These are phyloP conservation scores for Cutaneotrichosporon sp. DNA, from an alignment of 1,284 basidiomycete species.

Conservation along the genomic window DNA sequence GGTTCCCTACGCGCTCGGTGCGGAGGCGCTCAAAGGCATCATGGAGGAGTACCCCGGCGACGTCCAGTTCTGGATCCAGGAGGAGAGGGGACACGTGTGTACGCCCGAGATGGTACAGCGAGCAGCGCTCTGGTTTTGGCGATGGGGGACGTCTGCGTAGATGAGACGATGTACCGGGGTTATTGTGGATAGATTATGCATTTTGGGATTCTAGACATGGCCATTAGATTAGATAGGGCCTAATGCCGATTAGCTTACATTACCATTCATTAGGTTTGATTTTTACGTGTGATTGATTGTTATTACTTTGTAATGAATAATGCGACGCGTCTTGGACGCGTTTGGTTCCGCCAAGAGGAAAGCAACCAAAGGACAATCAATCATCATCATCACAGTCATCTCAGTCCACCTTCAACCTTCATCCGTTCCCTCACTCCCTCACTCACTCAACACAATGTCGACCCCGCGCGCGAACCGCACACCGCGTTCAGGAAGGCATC, in stretches of 20 bases:
- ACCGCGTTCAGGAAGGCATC: not conserved
- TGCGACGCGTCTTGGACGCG: conserved; percentile 5
- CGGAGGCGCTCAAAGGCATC: conserved; percentile 11
- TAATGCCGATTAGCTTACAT: not conserved
- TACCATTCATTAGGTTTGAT: not conserved
- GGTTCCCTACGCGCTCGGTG: conserved; percentile 32
- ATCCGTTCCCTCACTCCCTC: not conserved
- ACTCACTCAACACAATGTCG: not conserved
- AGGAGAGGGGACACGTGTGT: conserved; percentile 16
- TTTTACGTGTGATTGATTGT: conserved; percentile 2
- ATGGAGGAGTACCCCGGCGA: conserved; percentile 17
- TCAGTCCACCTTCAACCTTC: not conserved
- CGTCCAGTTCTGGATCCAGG: conserved; percentile 15
- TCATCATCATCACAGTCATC: not conserved
- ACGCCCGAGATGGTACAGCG: conserved; percentile 50
- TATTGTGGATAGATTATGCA: too few relatives aligned
- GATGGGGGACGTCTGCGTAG: conserved; percentile 19
- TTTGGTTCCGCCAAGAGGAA: not conserved
- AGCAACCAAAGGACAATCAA: not conserved
- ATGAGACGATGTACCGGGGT: too few relatives aligned
- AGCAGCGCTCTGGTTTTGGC: conserved; percentile 48
- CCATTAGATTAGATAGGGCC: not conserved
- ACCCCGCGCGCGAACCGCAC: conserved; percentile 1
- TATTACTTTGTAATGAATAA: not conserved
- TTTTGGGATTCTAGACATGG: too few relatives aligned